These are phyloP conservation scores for Talaromyces ruber DNA, from an alignment of 495 filamentous ascomycete genomes.

Conservation along the genomic window DNA sequence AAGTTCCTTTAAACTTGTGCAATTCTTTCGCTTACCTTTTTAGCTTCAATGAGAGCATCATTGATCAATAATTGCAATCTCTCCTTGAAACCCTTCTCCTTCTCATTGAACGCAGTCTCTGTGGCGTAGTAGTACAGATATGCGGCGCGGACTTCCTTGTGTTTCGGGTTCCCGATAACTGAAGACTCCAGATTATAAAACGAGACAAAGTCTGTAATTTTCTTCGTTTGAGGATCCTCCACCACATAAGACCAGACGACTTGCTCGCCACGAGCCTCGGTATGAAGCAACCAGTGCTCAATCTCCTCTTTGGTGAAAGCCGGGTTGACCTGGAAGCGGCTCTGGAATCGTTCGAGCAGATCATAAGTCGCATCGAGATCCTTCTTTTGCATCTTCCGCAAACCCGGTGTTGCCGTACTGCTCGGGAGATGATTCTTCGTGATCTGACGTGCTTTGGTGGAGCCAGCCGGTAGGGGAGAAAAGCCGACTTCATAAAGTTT, in stretches of 20 bases:
- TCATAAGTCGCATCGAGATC: slow-evolving; percentile 71
- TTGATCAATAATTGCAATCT: slow-evolving; percentile 70
- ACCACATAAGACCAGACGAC: slow-evolving; percentile 90
- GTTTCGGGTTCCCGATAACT: slow-evolving; percentile 70
- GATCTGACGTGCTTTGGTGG: slow-evolving; percentile 74
- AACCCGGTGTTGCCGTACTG: slow-evolving; percentile 57
- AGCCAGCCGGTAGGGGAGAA: slow-evolving; percentile 68
- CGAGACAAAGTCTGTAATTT: slow-evolving; percentile 92
- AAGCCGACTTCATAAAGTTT: slow-evolving; percentile 93
- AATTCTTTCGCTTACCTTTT: slow-evolving; percentile 43
- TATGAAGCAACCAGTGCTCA: slow-evolving; percentile 79
- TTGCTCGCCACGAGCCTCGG: slow-evolving; percentile 53
- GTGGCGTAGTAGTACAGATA: slow-evolving; percentile 96
- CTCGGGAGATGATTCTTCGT: slow-evolving; percentile 70
- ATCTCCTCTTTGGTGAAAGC: slow-evolving; percentile 71
- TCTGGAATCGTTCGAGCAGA: slow-evolving; percentile 69
- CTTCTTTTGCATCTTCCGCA: slow-evolving; percentile 72
- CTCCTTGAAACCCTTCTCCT: slow-evolving; percentile 52
- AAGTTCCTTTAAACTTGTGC: background rate
- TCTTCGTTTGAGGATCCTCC: slow-evolving; percentile 62
- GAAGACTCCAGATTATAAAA: slow-evolving; percentile 94
- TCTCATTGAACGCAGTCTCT: slow-evolving; percentile 61
- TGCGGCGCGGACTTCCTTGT: slow-evolving; percentile 70
- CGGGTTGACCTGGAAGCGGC: slow-evolving; percentile 75
- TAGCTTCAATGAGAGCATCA: slow-evolving; percentile 83